Conservation (phyloP, 352 stramenopile species). For the Globisporangium rhizosaccharum region DNA sequence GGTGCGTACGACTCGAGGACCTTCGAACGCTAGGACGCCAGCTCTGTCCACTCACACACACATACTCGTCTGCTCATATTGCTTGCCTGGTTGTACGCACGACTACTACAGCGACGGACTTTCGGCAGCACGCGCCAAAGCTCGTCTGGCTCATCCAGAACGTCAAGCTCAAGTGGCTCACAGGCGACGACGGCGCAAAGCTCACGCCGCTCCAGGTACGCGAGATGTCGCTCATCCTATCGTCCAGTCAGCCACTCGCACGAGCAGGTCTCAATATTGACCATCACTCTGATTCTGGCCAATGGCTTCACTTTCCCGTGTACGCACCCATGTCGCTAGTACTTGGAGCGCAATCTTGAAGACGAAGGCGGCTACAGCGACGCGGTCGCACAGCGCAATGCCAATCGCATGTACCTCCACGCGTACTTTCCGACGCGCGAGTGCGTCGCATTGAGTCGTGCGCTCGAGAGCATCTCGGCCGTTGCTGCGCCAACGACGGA, state of each 20-base stretch:
- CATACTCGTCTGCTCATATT: background rate
- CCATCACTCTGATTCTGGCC: too few relatives aligned
- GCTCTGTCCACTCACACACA: background rate
- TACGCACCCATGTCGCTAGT: slow-evolving; percentile 19
- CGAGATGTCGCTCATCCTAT: background rate
- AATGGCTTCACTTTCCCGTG: background rate
- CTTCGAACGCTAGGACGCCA: background rate
- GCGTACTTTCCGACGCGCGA: slow-evolving; percentile 36
- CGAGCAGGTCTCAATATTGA: too few relatives aligned
- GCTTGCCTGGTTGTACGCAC: slow-evolving; percentile 1
- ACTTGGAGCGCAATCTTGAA: slow-evolving; percentile 38
- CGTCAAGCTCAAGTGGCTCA: slow-evolving; percentile 71
- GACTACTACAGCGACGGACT: slow-evolving; percentile 23
- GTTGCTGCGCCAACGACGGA: slow-evolving; percentile 6
- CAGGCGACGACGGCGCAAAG: slow-evolving; percentile 30
- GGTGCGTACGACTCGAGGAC: slow-evolving; percentile 16
- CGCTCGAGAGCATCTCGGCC: slow-evolving; percentile 28
- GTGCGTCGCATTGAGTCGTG: slow-evolving; percentile 44
- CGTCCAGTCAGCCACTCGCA: background rate
- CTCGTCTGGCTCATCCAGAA: slow-evolving; percentile 63
- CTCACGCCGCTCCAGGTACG: slow-evolving; percentile 24
- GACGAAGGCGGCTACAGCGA: slow-evolving; percentile 57
- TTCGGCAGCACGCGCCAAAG: slow-evolving; percentile 43
- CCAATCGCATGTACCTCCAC: slow-evolving; percentile 54
- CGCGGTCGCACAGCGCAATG: slow-evolving; percentile 41